These are phyloP conservation scores for Colletotrichum navitas DNA, from an alignment of 2,329 filamentous ascomycete species.

Conservation along the genomic window DNA sequence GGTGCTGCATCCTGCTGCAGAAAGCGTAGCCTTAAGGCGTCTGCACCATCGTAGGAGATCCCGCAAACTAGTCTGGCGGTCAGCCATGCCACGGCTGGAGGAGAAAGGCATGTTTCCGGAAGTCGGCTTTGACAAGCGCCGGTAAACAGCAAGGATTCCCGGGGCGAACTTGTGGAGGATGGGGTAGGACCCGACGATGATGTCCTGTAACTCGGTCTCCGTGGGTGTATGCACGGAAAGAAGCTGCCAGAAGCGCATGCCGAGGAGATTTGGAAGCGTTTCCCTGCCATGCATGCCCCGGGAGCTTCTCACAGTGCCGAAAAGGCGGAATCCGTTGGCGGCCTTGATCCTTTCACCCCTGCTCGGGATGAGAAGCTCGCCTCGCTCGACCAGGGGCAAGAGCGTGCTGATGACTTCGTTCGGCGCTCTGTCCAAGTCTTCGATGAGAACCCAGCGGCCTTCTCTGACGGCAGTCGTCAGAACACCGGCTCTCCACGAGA, in stretches of 20 bases:
- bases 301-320: conserved; percentile 89
- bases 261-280: conserved; percentile 80
- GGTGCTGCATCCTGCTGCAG: conserved; percentile 69
- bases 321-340: conserved; percentile 86
- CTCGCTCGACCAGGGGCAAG: conserved; percentile 89
- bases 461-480: conserved; percentile 94
- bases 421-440: conserved; percentile 94
- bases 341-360: conserved; percentile 89
- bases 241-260: conserved; percentile 86
- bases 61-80: conserved; percentile 73
- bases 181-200: conserved; percentile 79
- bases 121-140: conserved; percentile 61
- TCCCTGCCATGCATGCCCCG: conserved; percentile 75
- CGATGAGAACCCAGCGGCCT: conserved; percentile 96
- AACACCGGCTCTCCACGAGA: conserved; percentile 92
- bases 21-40: conserved; percentile 76
- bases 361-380: conserved; percentile 91
- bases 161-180: conserved; percentile 73
- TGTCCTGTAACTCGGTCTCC: conserved; percentile 77
- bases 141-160: conserved; percentile 71
- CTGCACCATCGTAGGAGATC: conserved; percentile 95
- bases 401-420: conserved; percentile 95
- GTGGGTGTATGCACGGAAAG: conserved; percentile 77
- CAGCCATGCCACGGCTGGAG: conserved; percentile 60
- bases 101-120: conserved; percentile 44